Base-by-base conservation (phyloP, 768 basidiomycete genomes). In the Mycena chlorophos region DNA sequence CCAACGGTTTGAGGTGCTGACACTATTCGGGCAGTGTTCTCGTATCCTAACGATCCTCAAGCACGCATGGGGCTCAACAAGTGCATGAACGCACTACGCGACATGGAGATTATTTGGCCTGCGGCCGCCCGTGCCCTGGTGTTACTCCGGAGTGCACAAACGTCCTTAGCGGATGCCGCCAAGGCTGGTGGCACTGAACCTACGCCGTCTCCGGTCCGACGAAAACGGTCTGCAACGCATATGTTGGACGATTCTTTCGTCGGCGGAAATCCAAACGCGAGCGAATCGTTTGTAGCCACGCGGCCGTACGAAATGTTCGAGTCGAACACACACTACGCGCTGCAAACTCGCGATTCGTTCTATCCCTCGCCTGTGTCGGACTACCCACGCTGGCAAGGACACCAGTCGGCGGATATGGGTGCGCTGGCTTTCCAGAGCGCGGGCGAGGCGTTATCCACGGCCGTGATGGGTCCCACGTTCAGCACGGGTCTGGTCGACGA, bases 101-200 rank as follows among this genome's bases (percentile, higher is more conserved):
- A 75, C 20, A 88, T 91, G 85, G 79, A 83, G 49, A 72, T 79
- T 31, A 74, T 86, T 23, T 92, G 90, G 90, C 89, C 89, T 0
- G 83, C 83, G 57, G 90, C 90, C 3, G 83, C 77, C 10, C 85
- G 90, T 17, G 88, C 88, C 4, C 76, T 84, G 49, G 86, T 88
- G 64, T 82, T 92, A 19, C 78, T 92, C 47, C 78, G 80, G 39
- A 88, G 87, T 38, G 78, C 84, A 31, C 84, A 85, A 65, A 75
- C 74, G 30, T 73, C 71, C 34, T 62, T 68, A 25, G 65, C 64
- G 17, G 66, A 61, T 25, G 40, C 27, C n/a, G 22, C 45, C 27
- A 6, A 56, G 2, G 66, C 60, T n/a, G 52, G 39, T 69, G 52
- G 51, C 51, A 43, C 22, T 26, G 34, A 43, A 27, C 37, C 26